Base-by-base conservation (phyloP, 768 basidiomycete genomes). In the Hygrocybe punicea region DNA sequence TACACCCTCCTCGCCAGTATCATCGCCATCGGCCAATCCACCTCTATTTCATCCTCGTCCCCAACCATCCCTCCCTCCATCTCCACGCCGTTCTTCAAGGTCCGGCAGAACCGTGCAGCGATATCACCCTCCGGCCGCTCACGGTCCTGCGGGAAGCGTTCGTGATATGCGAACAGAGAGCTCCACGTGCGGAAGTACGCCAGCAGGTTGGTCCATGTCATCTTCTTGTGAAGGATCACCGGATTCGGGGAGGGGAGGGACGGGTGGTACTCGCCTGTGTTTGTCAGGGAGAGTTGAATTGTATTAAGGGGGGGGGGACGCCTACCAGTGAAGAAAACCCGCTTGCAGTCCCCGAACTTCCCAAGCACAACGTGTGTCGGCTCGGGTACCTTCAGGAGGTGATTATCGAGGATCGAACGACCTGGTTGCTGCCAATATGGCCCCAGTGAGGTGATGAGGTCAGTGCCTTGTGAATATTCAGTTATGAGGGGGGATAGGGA, bases 361-460 rank as follows among this genome's bases (percentile, higher is more conserved):
- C 65, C 68, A 5, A 72, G 72, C 55, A 73, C 62, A 48, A 77
- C 62, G 8, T 62, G 58, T 0, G 61, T 62, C 2, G 86, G 81
- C 42, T 80, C 77, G 0, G 86, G 88, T n/a, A 93, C 79, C 25
- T 83, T 82, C 6, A 84, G 76, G 2, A 93, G 80, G 64, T 89
- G 83, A 6, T 77, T 77, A 55, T 89, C 86, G 21, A 93, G 78
- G 59, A 92, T 85, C 0, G 81, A 81, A 11, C 92, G 79, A 14
- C 92, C 92, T 0, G 92, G 91, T 29, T 86, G 84, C 62, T 93
- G 81, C 81, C 90, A 93, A 65, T 91, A 81, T 1, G 84, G 81
- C 1, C 91, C 91, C 5, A 90, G 67, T 40, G 84, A 83, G 33
- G 73, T 78, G 8, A 55, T 48, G 2, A 76, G 78, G 60, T 87